A percentile compares a stretch with the other conserved stretches of the same genome.
Conservation (phyloP, 1,139 yeast genomes). For the Geotrichum restrictum region DNA sequence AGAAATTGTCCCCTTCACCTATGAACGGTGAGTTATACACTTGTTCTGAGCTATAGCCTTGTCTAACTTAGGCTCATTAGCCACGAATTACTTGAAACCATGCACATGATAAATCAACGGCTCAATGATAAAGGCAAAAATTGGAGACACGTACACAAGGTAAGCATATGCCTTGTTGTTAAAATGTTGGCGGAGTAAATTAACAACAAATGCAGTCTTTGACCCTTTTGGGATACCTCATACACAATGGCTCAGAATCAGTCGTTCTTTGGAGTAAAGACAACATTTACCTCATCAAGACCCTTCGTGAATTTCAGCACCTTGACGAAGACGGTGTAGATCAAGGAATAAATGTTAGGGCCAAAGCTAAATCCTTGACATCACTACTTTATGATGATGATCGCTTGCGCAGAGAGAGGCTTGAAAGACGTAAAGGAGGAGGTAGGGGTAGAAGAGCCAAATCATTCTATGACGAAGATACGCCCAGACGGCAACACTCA, state of each 20-base stretch:
- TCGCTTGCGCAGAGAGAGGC: constrained; percentile 70
- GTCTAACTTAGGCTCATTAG: background rate
- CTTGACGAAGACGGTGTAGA: constrained; percentile 76
- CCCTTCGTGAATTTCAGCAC: constrained; percentile 85
- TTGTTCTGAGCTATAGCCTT: background rate
- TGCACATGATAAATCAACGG: constrained; percentile 94
- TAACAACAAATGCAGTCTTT: constrained; percentile 44
- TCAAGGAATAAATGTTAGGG: constrained; percentile 84
- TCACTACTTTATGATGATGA: constrained; percentile 77
- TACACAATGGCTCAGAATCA: constrained; percentile 82
- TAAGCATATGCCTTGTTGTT: constrained; percentile 18
- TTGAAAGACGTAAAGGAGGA: constrained; percentile 44
- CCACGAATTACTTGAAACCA: constrained; percentile 79
- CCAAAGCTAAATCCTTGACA: constrained; percentile 78
- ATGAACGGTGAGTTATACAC: constrained; percentile 47
- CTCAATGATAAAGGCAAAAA: constrained; percentile 95
- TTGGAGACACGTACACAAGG: constrained; percentile 94
- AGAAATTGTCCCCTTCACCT: constrained; percentile 73
- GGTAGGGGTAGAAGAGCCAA: constrained; percentile 28
- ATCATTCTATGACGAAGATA: constrained; percentile 12
- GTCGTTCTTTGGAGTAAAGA: constrained; percentile 94
- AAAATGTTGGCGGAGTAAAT: background rate
- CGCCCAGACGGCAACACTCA: constrained; percentile 22
- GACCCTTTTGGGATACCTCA: constrained; percentile 82
- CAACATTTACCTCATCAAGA: constrained; percentile 82